These are phyloP conservation scores for Podaxis sp. DNA, from an alignment of 768 basidiomycete genomes.

Conservation along the genomic window DNA sequence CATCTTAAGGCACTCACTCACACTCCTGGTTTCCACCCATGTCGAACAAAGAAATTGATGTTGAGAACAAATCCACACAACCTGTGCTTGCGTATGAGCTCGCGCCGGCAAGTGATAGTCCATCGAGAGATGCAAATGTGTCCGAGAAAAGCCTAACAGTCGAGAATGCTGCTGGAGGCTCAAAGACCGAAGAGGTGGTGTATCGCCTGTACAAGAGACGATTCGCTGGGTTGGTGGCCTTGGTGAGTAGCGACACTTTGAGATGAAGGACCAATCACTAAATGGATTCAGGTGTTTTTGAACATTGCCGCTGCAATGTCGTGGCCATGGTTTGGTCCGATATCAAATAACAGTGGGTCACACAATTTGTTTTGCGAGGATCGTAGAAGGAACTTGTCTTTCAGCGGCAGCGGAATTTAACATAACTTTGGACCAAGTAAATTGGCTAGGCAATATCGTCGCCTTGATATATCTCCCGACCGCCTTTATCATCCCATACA, in stretches of 20 bases:
- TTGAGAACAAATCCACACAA: not conserved
- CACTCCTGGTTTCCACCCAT: not conserved
- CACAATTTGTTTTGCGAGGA: not conserved
- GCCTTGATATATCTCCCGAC: constrained; percentile 62
- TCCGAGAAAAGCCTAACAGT: not conserved
- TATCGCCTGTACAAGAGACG: constrained; percentile 73
- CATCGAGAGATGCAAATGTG: not conserved
- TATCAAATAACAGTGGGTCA: constrained; percentile 60
- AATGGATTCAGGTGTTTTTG: constrained; percentile 49
- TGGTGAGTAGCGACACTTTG: constrained; percentile 41
- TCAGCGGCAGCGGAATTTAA: constrained; percentile 62
- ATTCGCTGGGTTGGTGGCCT: constrained; percentile 61
- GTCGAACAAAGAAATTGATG: not conserved
- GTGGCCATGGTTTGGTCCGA: constrained; percentile 86
- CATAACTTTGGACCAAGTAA: constrained; percentile 71
- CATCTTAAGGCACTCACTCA: not conserved
- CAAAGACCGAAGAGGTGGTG: constrained; percentile 1
- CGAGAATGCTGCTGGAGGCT: not conserved
- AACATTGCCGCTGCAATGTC: constrained; percentile 65
- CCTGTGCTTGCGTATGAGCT: not conserved
- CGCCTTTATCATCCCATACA: constrained; percentile 56
- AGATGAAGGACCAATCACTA: not conserved
- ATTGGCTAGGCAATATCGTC: constrained; percentile 78
- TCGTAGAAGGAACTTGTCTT: constrained; percentile 1
- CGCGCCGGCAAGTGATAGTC: not conserved